A percentile compares a stretch with the other conserved stretches of the same genome.
Evolutionary conservation across 2,329 filamentous ascomycete genomes (phyloP).

Genomic region (Colletotrichum trifolii): DNA sequence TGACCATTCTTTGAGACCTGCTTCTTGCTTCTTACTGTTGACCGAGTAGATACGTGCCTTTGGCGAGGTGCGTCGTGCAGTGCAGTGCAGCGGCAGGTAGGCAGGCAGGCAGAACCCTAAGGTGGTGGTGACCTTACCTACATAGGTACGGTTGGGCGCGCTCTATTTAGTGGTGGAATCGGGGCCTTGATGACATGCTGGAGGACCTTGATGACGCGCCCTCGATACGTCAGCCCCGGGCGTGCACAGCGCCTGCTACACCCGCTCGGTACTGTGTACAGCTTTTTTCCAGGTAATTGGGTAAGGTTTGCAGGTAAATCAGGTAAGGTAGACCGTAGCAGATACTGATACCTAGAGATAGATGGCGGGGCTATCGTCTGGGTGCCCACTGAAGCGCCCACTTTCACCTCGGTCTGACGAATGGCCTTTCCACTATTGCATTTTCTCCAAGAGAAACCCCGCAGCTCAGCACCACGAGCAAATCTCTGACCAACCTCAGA

Average conservation of each 20-base stretch:
- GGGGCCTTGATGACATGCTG: constrained; percentile 4
- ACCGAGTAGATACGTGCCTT: too few relatives aligned
- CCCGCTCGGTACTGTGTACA: not conserved
- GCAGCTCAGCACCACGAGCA: constrained; percentile 28
- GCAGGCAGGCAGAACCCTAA: not conserved
- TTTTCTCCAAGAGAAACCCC: constrained; percentile 37
- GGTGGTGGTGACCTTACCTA: not conserved
- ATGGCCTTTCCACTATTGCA: constrained; percentile 13
- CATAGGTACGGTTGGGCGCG: not conserved
- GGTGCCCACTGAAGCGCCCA: constrained; percentile 15
- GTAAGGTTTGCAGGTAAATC: too few relatives aligned
- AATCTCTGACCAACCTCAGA: constrained; percentile 36
- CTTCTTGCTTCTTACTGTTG: too few relatives aligned
- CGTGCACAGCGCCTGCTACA: not conserved
- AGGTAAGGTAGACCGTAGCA: too few relatives aligned
- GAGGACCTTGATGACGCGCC: constrained; percentile 17
- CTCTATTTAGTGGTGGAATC: too few relatives aligned
- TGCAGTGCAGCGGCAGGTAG: not conserved
- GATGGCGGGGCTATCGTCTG: not conserved
- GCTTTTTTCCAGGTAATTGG: constrained; percentile 10
- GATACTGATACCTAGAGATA: not conserved
- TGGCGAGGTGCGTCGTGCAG: too few relatives aligned
- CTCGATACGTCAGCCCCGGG: constrained; percentile 6
- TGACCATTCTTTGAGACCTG: too few relatives aligned
- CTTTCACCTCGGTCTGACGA: constrained; percentile 10